These are phyloP conservation scores for Dothidotthia symphoricarpi DNA, from an alignment of 2,329 filamentous ascomycete genomes.

Conservation along the genomic window DNA sequence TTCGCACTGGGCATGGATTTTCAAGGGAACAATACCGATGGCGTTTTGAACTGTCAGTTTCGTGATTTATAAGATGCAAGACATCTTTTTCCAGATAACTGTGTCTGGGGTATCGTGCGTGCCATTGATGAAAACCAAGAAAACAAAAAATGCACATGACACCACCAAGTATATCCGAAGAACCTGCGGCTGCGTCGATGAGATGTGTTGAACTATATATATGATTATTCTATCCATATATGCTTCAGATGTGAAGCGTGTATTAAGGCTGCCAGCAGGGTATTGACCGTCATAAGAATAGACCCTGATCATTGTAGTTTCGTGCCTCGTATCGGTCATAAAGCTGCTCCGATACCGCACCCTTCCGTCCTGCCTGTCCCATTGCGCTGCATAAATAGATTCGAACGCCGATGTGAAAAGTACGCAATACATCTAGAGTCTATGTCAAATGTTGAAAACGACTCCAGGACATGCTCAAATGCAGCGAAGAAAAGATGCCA, in stretches of 20 bases:
- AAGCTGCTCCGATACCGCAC: constrained; percentile 1
- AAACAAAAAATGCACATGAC: too few relatives aligned
- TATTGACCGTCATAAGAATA: constrained; percentile 7
- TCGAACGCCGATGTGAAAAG: constrained; percentile 19
- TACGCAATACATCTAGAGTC: constrained; percentile 25
- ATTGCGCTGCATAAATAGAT: not conserved
- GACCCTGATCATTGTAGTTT: constrained; percentile 2
- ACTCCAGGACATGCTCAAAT: constrained; percentile 41
- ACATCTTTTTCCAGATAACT: too few relatives aligned
- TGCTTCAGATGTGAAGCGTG: not conserved
- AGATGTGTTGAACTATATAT: not conserved
- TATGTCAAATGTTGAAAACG: constrained; percentile 29
- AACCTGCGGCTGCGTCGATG: not conserved
- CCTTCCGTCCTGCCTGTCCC: not conserved
- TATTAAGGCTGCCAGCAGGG: constrained; percentile 12
- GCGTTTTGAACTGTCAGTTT: too few relatives aligned
- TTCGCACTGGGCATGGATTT: constrained; percentile 2
- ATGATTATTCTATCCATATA: not conserved
- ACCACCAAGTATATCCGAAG: too few relatives aligned
- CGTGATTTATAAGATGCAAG: too few relatives aligned
- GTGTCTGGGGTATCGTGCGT: too few relatives aligned
- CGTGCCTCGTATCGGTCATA: constrained; percentile 11
- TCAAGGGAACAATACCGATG: not conserved
- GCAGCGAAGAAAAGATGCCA: constrained; percentile 26
- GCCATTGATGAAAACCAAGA: too few relatives aligned